phyloP scores from a whole-genome alignment of 2,329 filamentous ascomycete genomes.

The Immersiporthe knoxdaviesiana region DNA sequence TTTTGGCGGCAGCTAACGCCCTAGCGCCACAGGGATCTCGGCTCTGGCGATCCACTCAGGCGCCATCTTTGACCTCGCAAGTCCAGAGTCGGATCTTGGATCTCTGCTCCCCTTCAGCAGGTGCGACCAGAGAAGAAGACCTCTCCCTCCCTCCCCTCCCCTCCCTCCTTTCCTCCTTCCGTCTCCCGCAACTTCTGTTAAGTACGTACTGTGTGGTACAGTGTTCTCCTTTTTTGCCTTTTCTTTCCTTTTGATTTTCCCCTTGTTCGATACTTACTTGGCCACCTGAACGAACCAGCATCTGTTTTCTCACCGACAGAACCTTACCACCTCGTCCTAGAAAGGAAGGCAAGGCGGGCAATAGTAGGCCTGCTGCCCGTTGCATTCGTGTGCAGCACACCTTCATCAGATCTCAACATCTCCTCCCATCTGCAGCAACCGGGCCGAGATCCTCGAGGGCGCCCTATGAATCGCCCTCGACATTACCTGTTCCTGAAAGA shows the following conservation, averaged over 20 bases:
- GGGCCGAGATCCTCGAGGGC: background rate
- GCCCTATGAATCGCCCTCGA: background rate
- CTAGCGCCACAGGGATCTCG: background rate
- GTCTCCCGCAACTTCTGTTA: no score
- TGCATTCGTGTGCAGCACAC: background rate
- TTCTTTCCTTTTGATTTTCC: background rate
- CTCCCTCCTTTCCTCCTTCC: background rate
- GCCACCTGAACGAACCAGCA: background rate
- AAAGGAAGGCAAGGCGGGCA: background rate
- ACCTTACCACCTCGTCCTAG: background rate
- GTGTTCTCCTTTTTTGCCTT: background rate
- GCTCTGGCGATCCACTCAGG: background rate
- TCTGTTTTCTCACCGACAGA: background rate
- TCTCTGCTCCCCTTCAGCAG: background rate
- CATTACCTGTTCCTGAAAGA: background rate
- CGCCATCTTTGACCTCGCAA: background rate
- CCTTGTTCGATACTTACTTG: background rate
- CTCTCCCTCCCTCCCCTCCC: background rate
- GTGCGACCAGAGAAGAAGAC: background rate
- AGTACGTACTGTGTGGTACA: no score
- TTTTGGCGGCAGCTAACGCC: background rate
- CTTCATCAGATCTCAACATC: slow-evolving; percentile 6
- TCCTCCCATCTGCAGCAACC: background rate
- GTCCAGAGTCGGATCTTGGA: background rate
- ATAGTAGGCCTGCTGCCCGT: background rate